phyloP scores from a whole-genome alignment of 805 yeast species.

The Sporopachydermia quercuum region DNA sequence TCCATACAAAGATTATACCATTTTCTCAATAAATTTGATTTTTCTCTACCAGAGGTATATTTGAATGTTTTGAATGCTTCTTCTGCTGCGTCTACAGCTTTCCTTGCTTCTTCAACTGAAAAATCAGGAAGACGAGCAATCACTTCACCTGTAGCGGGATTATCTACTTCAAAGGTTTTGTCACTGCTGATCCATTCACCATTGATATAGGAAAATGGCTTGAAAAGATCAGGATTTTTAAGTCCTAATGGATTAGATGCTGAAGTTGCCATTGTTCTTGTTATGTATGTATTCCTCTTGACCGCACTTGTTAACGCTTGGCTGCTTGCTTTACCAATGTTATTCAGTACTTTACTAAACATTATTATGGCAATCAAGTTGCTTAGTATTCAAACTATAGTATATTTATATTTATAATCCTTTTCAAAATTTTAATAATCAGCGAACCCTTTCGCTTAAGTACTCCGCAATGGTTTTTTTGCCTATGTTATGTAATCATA shows the following conservation, averaged over 20 bases:
- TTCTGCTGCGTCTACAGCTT: slow-evolving; percentile 38
- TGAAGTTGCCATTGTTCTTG: too few relatives aligned
- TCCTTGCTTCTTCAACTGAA: slow-evolving; percentile 30
- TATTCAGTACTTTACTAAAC: too few relatives aligned
- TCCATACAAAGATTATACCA: slow-evolving; percentile 36
- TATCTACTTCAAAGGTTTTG: slow-evolving; percentile 44
- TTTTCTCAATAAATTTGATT: slow-evolving; percentile 36
- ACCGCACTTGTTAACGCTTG: too few relatives aligned
- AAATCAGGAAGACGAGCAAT: slow-evolving; percentile 43
- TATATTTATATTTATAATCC: too few relatives aligned
- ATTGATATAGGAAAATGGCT: slow-evolving; percentile 49
- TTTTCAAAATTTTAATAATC: too few relatives aligned
- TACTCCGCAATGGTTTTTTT: too few relatives aligned
- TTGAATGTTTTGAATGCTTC: slow-evolving; percentile 31
- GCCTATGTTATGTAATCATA: too few relatives aligned
- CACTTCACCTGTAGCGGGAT: slow-evolving; percentile 55
- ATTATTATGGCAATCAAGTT: too few relatives aligned
- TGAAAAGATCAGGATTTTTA: slow-evolving; percentile 35
- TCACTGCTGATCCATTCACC: slow-evolving; percentile 54
- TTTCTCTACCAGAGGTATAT: slow-evolving; percentile 33
- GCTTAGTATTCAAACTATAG: too few relatives aligned
- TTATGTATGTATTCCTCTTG: too few relatives aligned
- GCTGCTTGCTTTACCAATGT: too few relatives aligned
- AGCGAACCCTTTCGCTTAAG: too few relatives aligned
- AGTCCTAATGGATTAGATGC: slow-evolving; percentile 10